Evolutionary conservation across 2,329 filamentous ascomycete genomes (phyloP), one percentile per base, ranked within the genome.

Genomic region (Botryotinia narcissicola): DNA sequence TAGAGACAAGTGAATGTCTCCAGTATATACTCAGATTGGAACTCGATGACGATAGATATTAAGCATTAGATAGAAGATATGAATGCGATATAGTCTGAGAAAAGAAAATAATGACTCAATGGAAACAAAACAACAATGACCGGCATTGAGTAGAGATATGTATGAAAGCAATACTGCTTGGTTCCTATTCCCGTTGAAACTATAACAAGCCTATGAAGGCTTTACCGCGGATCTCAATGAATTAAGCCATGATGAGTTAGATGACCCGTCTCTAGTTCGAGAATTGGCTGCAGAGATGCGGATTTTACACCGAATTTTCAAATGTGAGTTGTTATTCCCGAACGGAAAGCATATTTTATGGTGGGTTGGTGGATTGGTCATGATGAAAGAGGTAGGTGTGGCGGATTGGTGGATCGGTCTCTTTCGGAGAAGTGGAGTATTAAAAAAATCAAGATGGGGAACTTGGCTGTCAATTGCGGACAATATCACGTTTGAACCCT

Each of bases 231-330:
- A 68, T 72, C 62, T n/a, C 16, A 44, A 29, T n/a, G 29, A 35
- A 10, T 69, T 69, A 61, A 35, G 63, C 71, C 62, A 48, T 60
- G 71, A 72, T 25, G 22, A 72, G 51, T 68, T 68, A 72, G 71
- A 59, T 69, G 29, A 25, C 48, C 71, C 46, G 10, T 29, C 20
- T 40, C 16, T 35, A 29, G 32, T 32, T 22, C 48, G n/a, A 12
- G 18, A n/a, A 20, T 51, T 72, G 32, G 62, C 37, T 72, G 51
- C 40, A 72, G 48, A 57, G 48, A 22, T 25, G 48, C 70, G 70
- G 46, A 66, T 59, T 66, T 59, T 57, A 57, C 25, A 59, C 61
- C 20, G 46, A 29, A 35, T 5, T 44, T 54, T 64, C 42, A 42
- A 62, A 42, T 10, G 16, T 71, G 10, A 12, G 40, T 48, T 54